Evolutionary conservation across 768 basidiomycete species (phyloP).

Genomic region (Trametes sanguinea): DNA sequence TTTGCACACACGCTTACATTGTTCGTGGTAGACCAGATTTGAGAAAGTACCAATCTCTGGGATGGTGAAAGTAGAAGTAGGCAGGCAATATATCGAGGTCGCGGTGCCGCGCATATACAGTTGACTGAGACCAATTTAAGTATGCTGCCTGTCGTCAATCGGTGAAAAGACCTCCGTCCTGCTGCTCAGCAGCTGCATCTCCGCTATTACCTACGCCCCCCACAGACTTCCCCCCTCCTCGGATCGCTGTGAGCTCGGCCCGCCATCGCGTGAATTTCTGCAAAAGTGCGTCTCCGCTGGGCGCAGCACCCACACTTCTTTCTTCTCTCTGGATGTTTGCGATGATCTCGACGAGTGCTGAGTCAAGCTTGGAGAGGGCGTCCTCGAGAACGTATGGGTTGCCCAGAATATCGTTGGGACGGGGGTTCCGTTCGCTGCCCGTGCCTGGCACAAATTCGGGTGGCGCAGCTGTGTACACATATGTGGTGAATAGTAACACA

Average conservation of each 20-base stretch:
- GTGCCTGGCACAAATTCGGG: constrained; percentile 27
- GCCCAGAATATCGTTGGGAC: constrained; percentile 24
- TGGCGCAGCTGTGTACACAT: no score
- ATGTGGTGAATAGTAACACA: neutral
- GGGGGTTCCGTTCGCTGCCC: constrained; percentile 24
- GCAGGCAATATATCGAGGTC: no score
- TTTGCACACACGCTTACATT: no score
- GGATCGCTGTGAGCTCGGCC: constrained; percentile 39
- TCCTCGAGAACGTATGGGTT: constrained; percentile 50
- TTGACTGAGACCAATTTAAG: neutral
- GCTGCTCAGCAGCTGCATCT: no score
- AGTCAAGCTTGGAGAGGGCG: constrained; percentile 46
- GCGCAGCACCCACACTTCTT: constrained; percentile 37
- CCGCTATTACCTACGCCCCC: neutral
- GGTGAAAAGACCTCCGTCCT: no score
- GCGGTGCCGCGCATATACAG: no score
- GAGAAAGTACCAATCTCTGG: no score
- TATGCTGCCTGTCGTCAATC: no score
- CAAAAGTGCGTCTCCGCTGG: constrained; percentile 38
- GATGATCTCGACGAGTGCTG: constrained; percentile 42
- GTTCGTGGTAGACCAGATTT: no score
- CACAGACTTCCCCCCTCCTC: constrained; percentile 21
- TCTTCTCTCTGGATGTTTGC: constrained; percentile 37
- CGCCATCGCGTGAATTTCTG: constrained; percentile 46
- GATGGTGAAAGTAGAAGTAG: no score